Conservation (phyloP, 371 early-diverging fungal species). For the Nematocida minor region DNA sequence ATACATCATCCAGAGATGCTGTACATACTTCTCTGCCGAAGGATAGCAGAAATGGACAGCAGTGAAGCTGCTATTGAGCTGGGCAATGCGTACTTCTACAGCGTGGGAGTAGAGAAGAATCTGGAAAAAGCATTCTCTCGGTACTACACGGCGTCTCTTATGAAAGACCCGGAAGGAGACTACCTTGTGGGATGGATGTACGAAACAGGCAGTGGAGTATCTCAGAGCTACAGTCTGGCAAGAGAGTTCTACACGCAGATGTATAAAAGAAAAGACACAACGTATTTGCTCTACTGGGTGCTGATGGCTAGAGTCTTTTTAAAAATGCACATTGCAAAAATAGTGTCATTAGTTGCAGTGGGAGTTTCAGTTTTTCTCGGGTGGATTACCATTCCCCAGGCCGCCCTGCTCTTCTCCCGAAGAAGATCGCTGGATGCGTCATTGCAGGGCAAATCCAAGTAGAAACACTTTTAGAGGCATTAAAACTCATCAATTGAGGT, state of each 20-base stretch:
- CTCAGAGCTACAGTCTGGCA: slow-evolving; percentile 39
- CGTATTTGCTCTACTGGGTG: slow-evolving; percentile 52
- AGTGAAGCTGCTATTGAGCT: slow-evolving; percentile 45
- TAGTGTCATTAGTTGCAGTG: not conserved
- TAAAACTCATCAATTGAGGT: too few relatives aligned
- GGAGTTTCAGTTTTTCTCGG: not conserved
- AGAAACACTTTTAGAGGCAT: too few relatives aligned
- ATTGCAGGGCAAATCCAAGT: too few relatives aligned
- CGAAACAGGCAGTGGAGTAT: slow-evolving; percentile 60
- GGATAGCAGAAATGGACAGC: slow-evolving; percentile 33
- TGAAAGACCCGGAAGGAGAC: slow-evolving; percentile 48
- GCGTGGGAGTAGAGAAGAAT: slow-evolving; percentile 55
- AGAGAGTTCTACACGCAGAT: slow-evolving; percentile 34
- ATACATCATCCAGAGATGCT: slow-evolving; percentile 37
- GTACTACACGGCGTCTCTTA: slow-evolving; percentile 55
- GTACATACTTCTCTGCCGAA: slow-evolving; percentile 28
- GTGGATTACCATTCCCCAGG: slow-evolving; percentile 7
- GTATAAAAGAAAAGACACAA: slow-evolving; percentile 15
- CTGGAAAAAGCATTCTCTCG: slow-evolving; percentile 57
- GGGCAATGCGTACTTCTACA: slow-evolving; percentile 63
- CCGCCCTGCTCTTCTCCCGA: not conserved
- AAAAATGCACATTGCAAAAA: slow-evolving; percentile 14
- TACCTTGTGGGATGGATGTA: slow-evolving; percentile 60
- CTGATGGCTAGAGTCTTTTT: slow-evolving; percentile 29
- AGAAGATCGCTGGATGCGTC: too few relatives aligned